A percentile compares a stretch with the other conserved stretches of the same genome.
These are phyloP conservation scores for Phytophthora quininea DNA, from an alignment of 352 stramenopile species.

Conservation along the genomic window DNA sequence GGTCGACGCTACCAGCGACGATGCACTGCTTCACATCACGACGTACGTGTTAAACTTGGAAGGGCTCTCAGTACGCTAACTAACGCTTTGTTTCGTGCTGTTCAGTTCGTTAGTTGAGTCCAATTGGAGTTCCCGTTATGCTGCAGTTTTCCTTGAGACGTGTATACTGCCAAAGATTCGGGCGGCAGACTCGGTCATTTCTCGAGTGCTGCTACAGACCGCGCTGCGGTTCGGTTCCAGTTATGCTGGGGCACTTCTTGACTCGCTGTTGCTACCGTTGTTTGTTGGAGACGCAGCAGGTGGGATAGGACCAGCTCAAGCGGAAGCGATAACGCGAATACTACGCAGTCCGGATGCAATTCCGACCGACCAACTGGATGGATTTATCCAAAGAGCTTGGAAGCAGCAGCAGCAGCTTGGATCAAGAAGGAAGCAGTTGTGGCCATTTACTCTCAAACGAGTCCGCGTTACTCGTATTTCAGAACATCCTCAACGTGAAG, in stretches of 20 bases:
- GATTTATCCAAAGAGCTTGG: slow-evolving; percentile 46
- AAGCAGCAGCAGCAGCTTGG: not conserved
- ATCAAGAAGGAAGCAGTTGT: slow-evolving; percentile 3
- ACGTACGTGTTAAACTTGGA: slow-evolving; percentile 29
- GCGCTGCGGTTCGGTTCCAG: slow-evolving; percentile 55
- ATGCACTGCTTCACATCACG: slow-evolving; percentile 64
- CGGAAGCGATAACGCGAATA: slow-evolving; percentile 74
- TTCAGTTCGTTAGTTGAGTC: slow-evolving; percentile 59
- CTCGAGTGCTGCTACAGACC: slow-evolving; percentile 71
- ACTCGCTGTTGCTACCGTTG: slow-evolving; percentile 63
- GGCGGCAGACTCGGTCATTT: slow-evolving; percentile 66
- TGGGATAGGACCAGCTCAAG: slow-evolving; percentile 52
- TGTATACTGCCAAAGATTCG: slow-evolving; percentile 66
- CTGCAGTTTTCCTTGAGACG: slow-evolving; percentile 59
- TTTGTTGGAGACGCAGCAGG: slow-evolving; percentile 27
- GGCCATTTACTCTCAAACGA: slow-evolving; percentile 66
- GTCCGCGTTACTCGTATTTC: slow-evolving; percentile 67
- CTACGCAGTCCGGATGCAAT: slow-evolving; percentile 55
- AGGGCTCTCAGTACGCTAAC: not conserved
- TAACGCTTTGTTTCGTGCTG: not conserved
- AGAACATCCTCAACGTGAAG: slow-evolving; percentile 74
- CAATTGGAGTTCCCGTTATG: slow-evolving; percentile 77
- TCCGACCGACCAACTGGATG: slow-evolving; percentile 52
- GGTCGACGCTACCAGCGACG: slow-evolving; percentile 55
- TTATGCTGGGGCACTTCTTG: slow-evolving; percentile 50